Evolutionary conservation across 1,284 basidiomycete species (phyloP).

Genomic region (Spongispora temasekensis): DNA sequence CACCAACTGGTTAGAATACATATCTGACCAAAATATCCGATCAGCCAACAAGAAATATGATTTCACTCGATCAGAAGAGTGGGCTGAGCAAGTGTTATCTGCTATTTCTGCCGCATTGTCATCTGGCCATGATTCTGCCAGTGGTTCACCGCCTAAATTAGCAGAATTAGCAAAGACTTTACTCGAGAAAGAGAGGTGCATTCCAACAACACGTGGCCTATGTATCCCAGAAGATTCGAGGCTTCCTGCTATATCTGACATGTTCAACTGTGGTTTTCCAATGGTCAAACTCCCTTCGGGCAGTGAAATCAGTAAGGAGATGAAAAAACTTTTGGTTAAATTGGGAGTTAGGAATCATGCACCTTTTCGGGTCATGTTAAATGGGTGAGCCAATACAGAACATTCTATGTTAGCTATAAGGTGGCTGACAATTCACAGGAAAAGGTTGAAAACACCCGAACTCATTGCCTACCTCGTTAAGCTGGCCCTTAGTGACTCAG

Average conservation of each 20-base stretch:
- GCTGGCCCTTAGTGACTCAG: slow-evolving; percentile 44
- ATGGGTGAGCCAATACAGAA: slow-evolving; percentile 39
- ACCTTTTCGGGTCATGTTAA: slow-evolving; percentile 78
- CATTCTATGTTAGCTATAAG: neutral
- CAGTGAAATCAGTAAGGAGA: slow-evolving; percentile 57
- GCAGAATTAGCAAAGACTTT: slow-evolving; percentile 50
- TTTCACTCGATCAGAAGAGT: slow-evolving; percentile 63
- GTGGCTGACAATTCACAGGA: slow-evolving; percentile 46
- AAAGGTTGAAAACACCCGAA: slow-evolving; percentile 72
- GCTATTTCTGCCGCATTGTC: slow-evolving; percentile 76
- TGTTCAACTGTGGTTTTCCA: slow-evolving; percentile 57
- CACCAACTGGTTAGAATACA: slow-evolving; percentile 70
- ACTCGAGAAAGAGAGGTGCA: slow-evolving; percentile 63
- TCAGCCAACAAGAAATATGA: slow-evolving; percentile 54
- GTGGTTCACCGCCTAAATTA: neutral
- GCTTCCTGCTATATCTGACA: slow-evolving; percentile 73
- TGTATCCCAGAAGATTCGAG: slow-evolving; percentile 76
- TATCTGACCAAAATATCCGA: slow-evolving; percentile 51
- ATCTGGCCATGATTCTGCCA: too few species aligned
- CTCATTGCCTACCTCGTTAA: slow-evolving; percentile 83
- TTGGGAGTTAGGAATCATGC: slow-evolving; percentile 88
- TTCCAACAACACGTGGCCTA: slow-evolving; percentile 82
- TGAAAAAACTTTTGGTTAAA: slow-evolving; percentile 72
- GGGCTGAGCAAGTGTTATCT: slow-evolving; percentile 78
- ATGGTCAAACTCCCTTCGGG: slow-evolving; percentile 74